phyloP scores from a whole-genome alignment of 805 yeast genomes.

The Saccharomycopsis selenospora region DNA sequence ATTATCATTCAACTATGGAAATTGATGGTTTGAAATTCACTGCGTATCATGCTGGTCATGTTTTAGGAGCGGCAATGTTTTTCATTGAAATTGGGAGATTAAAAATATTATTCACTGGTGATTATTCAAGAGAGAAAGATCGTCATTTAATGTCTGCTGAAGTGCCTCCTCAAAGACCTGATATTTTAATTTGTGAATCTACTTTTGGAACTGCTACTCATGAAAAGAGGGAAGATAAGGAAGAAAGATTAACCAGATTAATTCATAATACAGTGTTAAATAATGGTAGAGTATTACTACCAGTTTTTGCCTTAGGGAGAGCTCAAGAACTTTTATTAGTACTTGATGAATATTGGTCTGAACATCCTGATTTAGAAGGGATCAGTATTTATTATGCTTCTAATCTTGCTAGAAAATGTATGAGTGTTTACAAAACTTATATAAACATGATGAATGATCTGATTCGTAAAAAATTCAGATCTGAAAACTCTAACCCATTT shows the following conservation, averaged over 20 bases:
- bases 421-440: constrained; percentile 95
- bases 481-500: constrained; percentile 81
- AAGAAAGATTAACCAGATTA: constrained; percentile 66
- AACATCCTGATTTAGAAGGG: constrained; percentile 72
- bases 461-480: constrained; percentile 67
- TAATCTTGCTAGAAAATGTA: constrained; percentile 86
- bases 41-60: constrained; percentile 99
- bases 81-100: constrained; percentile 91
- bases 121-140: constrained; percentile 91
- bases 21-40: constrained; percentile 93
- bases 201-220: constrained; percentile 98
- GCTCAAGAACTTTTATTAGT: constrained; percentile 91
- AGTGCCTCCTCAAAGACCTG: constrained; percentile 82
- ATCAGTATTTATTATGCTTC: constrained; percentile 89
- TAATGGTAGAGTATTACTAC: constrained; percentile 89
- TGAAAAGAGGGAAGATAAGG: constrained; percentile 83
- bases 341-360: constrained; percentile 90
- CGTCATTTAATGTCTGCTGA: constrained; percentile 95
- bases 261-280: constrained; percentile 77
- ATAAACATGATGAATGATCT: constrained; percentile 96
- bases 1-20: constrained; percentile 91
- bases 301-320: constrained; percentile 94
- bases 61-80: constrained; percentile 97
- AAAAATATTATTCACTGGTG: constrained; percentile 88
- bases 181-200: constrained; percentile 85